Evolutionary conservation across 768 basidiomycete species (phyloP), one percentile per base, ranked within the genome.

Genomic region (Pisolithus marmoratus): DNA sequence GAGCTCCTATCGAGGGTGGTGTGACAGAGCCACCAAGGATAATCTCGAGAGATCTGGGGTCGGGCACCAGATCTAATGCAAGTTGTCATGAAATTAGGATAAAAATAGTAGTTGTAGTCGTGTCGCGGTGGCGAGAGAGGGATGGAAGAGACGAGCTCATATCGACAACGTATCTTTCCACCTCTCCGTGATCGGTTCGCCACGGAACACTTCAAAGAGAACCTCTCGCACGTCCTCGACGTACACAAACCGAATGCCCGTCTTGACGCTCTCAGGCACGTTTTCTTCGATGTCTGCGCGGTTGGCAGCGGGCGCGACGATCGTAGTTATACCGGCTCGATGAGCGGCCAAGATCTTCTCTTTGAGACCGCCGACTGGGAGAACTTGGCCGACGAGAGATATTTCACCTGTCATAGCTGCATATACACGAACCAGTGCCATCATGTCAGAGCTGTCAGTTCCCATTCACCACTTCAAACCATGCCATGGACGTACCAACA

Each of bases 381-480:
- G 78, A 8, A 99, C 95, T 69, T 96, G 93, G 0, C 96, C 96
- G 0, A 94, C 87, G 15, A 99, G 83, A 2, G 94, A 93, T 51
- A 99, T 93, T 69, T 99, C 96, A 15, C 96, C 96, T 0, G 96
- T 98, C 93, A 98, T 94, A 6, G 96, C 94, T 93, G 12, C 34
- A 34, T 15, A 14, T 14, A 34, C 26, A 34, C 31, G 12, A 34
- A 14, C 14, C 11, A 34, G 31, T 34, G 14, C 12, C 11, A 34
- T 14, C 31, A 14, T 11, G 9, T 31, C 29, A 14, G 12, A 34
- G 15, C 34, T 14, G 14, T 34, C 34, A 34, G 34, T 15, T 3
- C 12, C 34, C 12, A 34, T 34, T 34, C 31, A 34, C 31, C 5
- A 34, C 49, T 7, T 9, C 2, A 15, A 14, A 31, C 52, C 15